Evolutionary conservation across 1,284 basidiomycete genomes (phyloP), one percentile per base, ranked within the genome.

Genomic region (Leccinum fallax): DNA sequence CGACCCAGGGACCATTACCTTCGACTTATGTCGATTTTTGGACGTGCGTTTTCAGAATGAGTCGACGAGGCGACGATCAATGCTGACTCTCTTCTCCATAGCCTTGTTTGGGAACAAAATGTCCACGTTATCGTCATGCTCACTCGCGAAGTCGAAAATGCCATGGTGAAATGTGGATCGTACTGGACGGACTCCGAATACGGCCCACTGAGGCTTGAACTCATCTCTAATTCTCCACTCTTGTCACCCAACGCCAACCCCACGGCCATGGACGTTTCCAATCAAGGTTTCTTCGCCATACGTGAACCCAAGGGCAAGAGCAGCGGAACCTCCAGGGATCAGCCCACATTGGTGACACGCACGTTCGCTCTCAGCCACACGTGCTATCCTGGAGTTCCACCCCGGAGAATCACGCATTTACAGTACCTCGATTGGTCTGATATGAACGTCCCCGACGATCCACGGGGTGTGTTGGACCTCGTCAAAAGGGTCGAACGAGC

Each of bases 351-450:
- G 30, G 88, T 94, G 72, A 86, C 83, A 65, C 84, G 94, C 52
- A 82, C 84, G 1, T 94, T 96, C 71, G 78, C 85, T 58, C 80
- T 96, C 49, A 81, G 80, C 38, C 85, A 94, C 70, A 74, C 76
- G 2, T 80, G 77, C 24, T 84, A 87, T 65, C 88, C 90, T 0
- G 76, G 81, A 15, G 79, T 83, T 13, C 80, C 83, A 1, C 80
- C 87, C 1, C 81, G 93, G 16, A 81, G 78, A 62, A 79, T 94
- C 13, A 83, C 86, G 2, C 95, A 97, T 70, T 79, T 97, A 53
- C 95, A 98, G 74, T 97, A 94, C 70, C 82, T 95, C 55, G 88
- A 89, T 34, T 98, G 95, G 95, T 93, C 94, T 2, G 95, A 98
- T 71, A 90, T 97, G 79, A 95, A 95, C 72, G 93, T 97, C 3